Evolutionary conservation across 129 eudicot species (phyloP).

Genomic region (Sambucus nigra): DNA sequence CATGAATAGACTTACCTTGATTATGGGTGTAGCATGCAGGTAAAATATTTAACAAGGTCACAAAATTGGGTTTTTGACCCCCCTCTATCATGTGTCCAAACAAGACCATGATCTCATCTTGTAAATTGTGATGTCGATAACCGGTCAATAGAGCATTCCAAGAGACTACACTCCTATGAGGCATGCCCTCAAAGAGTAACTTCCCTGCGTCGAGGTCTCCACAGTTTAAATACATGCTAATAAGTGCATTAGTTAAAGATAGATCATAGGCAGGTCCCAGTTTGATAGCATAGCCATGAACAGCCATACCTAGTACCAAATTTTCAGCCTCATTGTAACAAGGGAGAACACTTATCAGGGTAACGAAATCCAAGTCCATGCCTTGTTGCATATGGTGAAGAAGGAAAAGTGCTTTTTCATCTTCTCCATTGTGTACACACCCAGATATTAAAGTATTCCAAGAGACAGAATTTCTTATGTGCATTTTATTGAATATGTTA

Average conservation of each 20-base stretch:
- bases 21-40: constrained; percentile 18
- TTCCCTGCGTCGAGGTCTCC: constrained; percentile 27
- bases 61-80: constrained; percentile 28
- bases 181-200: constrained; percentile 24
- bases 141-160: constrained; percentile 59
- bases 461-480: constrained; percentile 22
- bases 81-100: constrained; percentile 27
- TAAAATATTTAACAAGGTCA: constrained; percentile 37
- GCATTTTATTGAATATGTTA: constrained; percentile 27
- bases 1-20: constrained; percentile 46
- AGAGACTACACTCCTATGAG: constrained; percentile 28
- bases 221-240: constrained; percentile 49
- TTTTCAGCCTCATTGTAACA: constrained; percentile 20
- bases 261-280: constrained; percentile 21
- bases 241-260: constrained; percentile 39
- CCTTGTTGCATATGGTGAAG: constrained; percentile 34
- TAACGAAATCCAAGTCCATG: constrained; percentile 29
- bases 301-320: constrained; percentile 29
- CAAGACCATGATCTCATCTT: constrained; percentile 24
- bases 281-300: constrained; percentile 37
- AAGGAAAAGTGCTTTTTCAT: constrained; percentile 18
- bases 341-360: constrained; percentile 42
- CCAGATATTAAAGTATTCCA: constrained; percentile 57
- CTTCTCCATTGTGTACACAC: constrained; percentile 34
- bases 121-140: constrained; percentile 21